Percentiles rank a stretch among this genome's conserved stretches.
phyloP scores from a whole-genome alignment of 139 green algal genomes.

The Chlamydomonas urium region DNA sequence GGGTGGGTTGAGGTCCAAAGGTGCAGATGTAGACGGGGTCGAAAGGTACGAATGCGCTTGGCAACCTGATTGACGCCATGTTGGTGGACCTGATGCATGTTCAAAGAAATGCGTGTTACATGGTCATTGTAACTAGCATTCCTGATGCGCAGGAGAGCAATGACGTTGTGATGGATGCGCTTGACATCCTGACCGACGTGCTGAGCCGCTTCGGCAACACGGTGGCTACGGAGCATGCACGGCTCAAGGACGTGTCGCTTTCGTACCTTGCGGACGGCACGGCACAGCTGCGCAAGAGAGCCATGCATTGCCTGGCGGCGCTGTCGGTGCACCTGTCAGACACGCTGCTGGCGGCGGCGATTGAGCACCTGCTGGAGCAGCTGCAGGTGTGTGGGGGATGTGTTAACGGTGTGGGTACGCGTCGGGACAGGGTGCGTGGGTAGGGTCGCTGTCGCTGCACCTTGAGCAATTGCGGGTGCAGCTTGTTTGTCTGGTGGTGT shows the following conservation, averaged over 20 bases:
- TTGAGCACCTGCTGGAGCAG: slow-evolving; percentile 42
- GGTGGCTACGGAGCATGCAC: slow-evolving; percentile 38
- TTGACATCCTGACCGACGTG: slow-evolving; percentile 78
- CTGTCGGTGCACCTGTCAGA: slow-evolving; percentile 58
- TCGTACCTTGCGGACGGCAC: slow-evolving; percentile 57
- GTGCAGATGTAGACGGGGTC: no score
- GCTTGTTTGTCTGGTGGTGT: no score
- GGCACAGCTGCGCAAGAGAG: slow-evolving; percentile 67
- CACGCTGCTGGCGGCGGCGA: slow-evolving; percentile 44
- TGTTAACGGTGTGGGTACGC: no score
- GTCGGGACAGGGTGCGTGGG: no score
- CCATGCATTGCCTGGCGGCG: slow-evolving; percentile 53
- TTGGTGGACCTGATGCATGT: no score
- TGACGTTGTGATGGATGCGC: slow-evolving; percentile 42
- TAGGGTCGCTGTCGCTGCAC: no score
- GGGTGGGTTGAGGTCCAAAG: background rate
- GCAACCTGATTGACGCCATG: no score
- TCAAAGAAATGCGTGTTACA: no score
- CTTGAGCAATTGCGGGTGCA: no score
- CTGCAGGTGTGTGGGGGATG: no score
- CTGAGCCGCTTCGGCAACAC: slow-evolving; percentile 58
- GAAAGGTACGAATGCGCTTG: no score
- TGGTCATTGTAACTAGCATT: background rate
- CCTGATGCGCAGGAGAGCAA: slow-evolving; percentile 27
- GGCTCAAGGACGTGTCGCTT: slow-evolving; percentile 58